These are phyloP conservation scores for Metschnikowia amazonensis DNA, from an alignment of 805 yeast genomes.

Conservation along the genomic window DNA sequence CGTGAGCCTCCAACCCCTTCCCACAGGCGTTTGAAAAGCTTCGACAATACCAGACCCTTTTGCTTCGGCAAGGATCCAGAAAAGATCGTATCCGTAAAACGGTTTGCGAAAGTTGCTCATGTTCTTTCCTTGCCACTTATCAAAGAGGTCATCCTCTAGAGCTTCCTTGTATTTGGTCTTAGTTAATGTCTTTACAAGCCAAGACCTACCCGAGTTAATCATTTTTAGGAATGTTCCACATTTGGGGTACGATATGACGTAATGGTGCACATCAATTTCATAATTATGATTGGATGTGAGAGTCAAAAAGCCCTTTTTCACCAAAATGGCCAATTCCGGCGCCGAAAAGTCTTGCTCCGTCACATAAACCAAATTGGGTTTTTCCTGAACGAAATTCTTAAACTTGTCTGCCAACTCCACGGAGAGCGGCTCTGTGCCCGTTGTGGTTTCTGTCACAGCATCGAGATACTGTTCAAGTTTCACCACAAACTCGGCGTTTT, in stretches of 20 bases:
- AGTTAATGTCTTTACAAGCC: slow-evolving; percentile 40
- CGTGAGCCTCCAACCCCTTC: slow-evolving; percentile 56
- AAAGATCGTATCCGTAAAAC: slow-evolving; percentile 47
- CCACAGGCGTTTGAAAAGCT: slow-evolving; percentile 51
- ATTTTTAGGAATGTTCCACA: slow-evolving; percentile 48
- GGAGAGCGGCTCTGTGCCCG: slow-evolving; percentile 11
- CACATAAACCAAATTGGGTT: slow-evolving; percentile 30
- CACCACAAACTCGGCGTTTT: slow-evolving; percentile 37
- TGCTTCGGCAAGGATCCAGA: slow-evolving; percentile 50
- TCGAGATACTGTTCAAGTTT: slow-evolving; percentile 23
- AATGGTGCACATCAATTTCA: slow-evolving; percentile 37
- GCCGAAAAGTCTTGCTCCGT: slow-evolving; percentile 22
- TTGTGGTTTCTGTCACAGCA: slow-evolving; percentile 16
- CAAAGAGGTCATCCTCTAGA: slow-evolving; percentile 38
- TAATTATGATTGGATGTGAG: slow-evolving; percentile 43
- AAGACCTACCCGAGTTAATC: slow-evolving; percentile 40
- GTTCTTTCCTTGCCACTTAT: slow-evolving; percentile 44
- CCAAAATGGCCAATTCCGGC: slow-evolving; percentile 29
- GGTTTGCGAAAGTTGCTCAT: slow-evolving; percentile 44
- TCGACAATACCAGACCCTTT: slow-evolving; percentile 52
- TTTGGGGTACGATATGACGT: slow-evolving; percentile 46
- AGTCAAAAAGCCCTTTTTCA: slow-evolving; percentile 42
- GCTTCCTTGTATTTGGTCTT: slow-evolving; percentile 40
- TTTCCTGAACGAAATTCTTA: slow-evolving; percentile 17
- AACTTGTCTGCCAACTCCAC: slow-evolving; percentile 22